Evolutionary conservation across 108 stramenopile species (phyloP).

Genomic region (Nannochloropsis oceanica): DNA sequence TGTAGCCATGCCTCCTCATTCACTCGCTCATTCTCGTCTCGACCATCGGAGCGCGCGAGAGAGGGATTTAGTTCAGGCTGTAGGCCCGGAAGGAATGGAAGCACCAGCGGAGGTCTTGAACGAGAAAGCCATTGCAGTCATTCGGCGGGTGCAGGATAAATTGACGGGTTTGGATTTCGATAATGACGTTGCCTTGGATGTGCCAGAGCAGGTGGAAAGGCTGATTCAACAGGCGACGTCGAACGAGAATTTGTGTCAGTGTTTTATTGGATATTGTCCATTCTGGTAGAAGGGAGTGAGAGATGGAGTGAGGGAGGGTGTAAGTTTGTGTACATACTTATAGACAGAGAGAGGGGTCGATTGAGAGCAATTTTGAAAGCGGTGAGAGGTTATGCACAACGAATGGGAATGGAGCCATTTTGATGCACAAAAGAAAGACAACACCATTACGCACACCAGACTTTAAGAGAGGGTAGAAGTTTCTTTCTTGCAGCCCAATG

Average conservation of each 20-base stretch:
- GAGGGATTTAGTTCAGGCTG: slow-evolving; percentile 1
- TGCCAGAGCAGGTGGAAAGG: slow-evolving; percentile 85
- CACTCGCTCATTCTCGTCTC: background rate
- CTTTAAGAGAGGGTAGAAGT: too few species aligned
- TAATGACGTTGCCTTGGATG: slow-evolving; percentile 49
- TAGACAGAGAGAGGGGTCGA: background rate
- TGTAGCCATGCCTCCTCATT: background rate
- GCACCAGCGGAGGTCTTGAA: slow-evolving; percentile 52
- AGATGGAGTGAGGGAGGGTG: background rate
- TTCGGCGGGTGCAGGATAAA: slow-evolving; percentile 89
- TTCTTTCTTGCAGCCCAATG: too few species aligned
- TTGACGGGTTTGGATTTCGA: slow-evolving; percentile 87
- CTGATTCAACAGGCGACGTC: slow-evolving; percentile 76
- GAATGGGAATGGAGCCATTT: too few species aligned
- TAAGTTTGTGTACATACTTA: background rate
- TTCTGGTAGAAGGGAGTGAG: background rate
- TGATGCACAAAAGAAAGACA: too few species aligned
- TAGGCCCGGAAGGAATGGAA: slow-evolving; percentile 10
- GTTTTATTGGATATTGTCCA: slow-evolving; percentile 64
- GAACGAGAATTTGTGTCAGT: slow-evolving; percentile 79
- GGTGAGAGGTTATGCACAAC: too few species aligned
- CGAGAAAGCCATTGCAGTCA: slow-evolving; percentile 85
- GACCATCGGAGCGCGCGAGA: slow-evolving; percentile 16
- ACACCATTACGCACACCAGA: too few species aligned
- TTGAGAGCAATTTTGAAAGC: too few species aligned